Conservation (phyloP, 306 rosid genomes). For the Lablab purpureus region DNA sequence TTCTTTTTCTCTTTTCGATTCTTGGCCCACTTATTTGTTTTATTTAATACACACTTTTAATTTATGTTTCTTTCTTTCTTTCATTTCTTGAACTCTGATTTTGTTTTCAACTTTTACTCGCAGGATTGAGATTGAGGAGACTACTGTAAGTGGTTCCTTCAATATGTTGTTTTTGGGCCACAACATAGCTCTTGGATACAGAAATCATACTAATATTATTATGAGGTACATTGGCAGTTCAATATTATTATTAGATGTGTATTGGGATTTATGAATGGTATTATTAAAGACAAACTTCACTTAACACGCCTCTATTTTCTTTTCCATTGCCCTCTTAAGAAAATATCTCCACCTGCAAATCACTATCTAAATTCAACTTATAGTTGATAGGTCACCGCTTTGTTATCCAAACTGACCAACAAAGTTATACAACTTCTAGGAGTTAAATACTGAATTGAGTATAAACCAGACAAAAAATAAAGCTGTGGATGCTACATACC, state of each 20-base stretch:
- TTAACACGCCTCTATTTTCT: not conserved
- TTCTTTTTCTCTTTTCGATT: constrained; percentile 9
- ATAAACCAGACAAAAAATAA: constrained; percentile 12
- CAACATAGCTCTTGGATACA: constrained; percentile 82
- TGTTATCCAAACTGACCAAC: constrained; percentile 18
- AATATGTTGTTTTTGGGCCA: constrained; percentile 85
- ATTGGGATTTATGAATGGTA: constrained; percentile 15
- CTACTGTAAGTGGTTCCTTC: constrained; percentile 84
- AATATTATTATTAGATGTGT: constrained; percentile 35
- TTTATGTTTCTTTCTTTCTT: not conserved
- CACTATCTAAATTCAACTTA: constrained; percentile 8
- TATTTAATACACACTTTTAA: not conserved
- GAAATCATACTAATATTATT: constrained; percentile 80
- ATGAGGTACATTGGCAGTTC: constrained; percentile 68
- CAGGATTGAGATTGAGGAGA: constrained; percentile 96
- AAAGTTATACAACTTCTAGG: constrained; percentile 21
- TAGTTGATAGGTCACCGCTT: not conserved
- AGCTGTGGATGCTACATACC: constrained; percentile 4
- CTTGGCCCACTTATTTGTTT: not conserved
- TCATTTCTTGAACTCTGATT: not conserved
- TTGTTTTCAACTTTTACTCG: constrained; percentile 27
- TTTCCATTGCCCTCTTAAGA: no score
- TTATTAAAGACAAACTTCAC: not conserved
- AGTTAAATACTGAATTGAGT: constrained; percentile 15
- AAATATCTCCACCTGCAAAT: constrained; percentile 8